Conservation (phyloP, 2,329 filamentous ascomycete species). For the Ceratocystis ficicola region DNA sequence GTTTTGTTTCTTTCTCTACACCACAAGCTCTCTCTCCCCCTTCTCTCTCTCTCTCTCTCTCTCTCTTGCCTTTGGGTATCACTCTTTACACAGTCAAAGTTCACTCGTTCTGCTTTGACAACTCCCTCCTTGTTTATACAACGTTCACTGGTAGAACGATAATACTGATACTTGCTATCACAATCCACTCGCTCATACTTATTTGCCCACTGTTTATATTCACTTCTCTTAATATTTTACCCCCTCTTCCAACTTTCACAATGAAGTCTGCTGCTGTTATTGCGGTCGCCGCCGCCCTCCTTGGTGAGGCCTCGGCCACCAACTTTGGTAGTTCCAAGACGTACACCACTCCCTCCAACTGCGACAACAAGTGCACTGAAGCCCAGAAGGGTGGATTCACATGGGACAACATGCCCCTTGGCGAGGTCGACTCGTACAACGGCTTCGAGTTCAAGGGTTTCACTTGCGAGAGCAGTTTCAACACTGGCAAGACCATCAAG, state of each 20-base stretch:
- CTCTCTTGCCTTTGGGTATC: conserved; percentile 13
- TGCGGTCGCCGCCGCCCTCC: conserved; percentile 38
- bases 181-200: conserved; percentile 28
- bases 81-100: conserved; percentile 20
- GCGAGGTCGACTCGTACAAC: conserved; percentile 52
- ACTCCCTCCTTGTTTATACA: conserved; percentile 23
- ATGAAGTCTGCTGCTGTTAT: conserved; percentile 44
- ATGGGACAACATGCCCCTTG: conserved; percentile 52
- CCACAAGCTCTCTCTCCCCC: conserved; percentile 23
- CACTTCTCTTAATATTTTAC: conserved; percentile 23
- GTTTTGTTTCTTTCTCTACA: conserved; percentile 7
- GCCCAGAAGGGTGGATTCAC: conserved; percentile 58
- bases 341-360: conserved; percentile 59
- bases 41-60: conserved; percentile 22
- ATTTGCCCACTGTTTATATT: conserved; percentile 26
- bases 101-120: conserved; percentile 22
- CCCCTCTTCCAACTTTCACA: conserved; percentile 23
- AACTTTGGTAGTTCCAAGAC: conserved; percentile 29
- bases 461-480: conserved; percentile 42
- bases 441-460: conserved; percentile 66
- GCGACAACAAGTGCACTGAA: conserved; percentile 63
- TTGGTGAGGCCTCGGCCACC: conserved; percentile 40
- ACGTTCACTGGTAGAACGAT: conserved; percentile 23
- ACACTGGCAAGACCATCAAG: conserved; percentile 49
- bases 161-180: conserved; percentile 28